Evolutionary conservation across 2,329 filamentous ascomycete genomes (phyloP).

Genomic region (Huntiella moniliformis): DNA sequence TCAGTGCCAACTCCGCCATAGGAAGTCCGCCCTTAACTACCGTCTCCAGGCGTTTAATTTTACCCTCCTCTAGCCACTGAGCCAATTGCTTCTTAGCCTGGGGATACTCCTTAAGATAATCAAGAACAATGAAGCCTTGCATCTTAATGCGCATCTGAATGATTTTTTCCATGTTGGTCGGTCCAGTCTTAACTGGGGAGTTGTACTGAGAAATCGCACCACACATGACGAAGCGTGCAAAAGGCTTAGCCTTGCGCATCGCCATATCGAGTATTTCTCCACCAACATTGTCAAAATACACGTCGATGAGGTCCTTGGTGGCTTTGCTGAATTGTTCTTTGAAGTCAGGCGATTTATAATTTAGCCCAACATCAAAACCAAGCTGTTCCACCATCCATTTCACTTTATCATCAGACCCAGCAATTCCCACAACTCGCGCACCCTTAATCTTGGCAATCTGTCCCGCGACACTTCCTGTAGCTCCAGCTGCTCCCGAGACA

Average conservation of each 20-base stretch:
- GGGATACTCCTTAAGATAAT: conserved; percentile 39
- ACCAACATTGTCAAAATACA: conserved; percentile 57
- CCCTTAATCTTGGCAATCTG: conserved; percentile 64
- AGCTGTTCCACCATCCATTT: conserved; percentile 43
- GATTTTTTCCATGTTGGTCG: conserved; percentile 34
- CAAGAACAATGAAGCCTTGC: conserved; percentile 57
- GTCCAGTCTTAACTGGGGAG: conserved; percentile 27
- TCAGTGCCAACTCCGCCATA: conserved; percentile 42
- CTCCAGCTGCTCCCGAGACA: conserved; percentile 59
- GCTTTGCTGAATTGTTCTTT: conserved; percentile 38
- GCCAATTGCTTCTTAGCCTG: conserved; percentile 41
- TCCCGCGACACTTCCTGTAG: conserved; percentile 56
- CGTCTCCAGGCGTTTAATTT: conserved; percentile 52
- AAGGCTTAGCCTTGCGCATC: conserved; percentile 40
- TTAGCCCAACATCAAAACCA: conserved; percentile 47
- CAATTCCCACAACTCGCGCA: conserved; percentile 41
- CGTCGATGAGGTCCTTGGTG: conserved; percentile 41
- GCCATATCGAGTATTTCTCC: conserved; percentile 52
- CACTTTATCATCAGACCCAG: conserved; percentile 49
- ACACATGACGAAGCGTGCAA: conserved; percentile 52
- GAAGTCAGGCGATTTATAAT: conserved; percentile 50
- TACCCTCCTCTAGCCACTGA: conserved; percentile 52
- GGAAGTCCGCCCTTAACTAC: conserved; percentile 50
- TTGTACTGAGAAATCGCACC: conserved; percentile 56
- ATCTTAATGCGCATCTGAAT: conserved; percentile 39